Evolutionary conservation across 805 yeast genomes (phyloP), one percentile per base, ranked within the genome.

Genomic region (Zygoascus bituminiphila): DNA sequence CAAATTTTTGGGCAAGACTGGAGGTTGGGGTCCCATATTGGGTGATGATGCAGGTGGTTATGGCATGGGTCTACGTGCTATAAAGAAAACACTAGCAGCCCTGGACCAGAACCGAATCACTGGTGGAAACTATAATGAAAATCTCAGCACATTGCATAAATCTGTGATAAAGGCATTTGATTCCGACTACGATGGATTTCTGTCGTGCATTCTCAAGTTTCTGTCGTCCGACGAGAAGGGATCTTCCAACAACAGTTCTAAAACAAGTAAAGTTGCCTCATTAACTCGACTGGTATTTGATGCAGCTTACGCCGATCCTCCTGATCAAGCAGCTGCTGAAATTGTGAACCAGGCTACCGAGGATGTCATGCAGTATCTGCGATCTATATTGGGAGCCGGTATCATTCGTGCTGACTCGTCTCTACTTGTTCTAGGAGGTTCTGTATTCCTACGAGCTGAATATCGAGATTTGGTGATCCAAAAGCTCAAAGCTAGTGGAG

Each of bases 31-130:
- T 17, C 52, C 55, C 5, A 25, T 51, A 22, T 47, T 57, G 10
- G 62, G 62, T 7, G 62, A 58, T 31, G 58, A 58, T 44, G 62
- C 60, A 2, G 47, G 52, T 25, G 62, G 60, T 12, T 57, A 57
- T 42, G 50, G 52, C 42, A 48, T 58, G 39, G 62, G 60, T 19
- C 26, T 47, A 24, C 23, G 38, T 26, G 54, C 51, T 4, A 14
- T 54, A n/a, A 51, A 52, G 43, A 14, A 22, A 19, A 35, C 49
- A 8, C 40, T 55, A n/a, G 14, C 22, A 12, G 44, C 44, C n/a
- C 42, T 52, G 10, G 57, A 54, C 44, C n/a, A 36, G 12, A 19
- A 26, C 9, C n/a, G 37, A 15, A 24, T 31, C 29, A 38, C 14
- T 8, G 23, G 39, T 2, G 23, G 38, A 14, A 41, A 35, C 19